Conservation (phyloP, 176 grass and related monocot species). For the Eremochloa ophiuroides region DNA sequence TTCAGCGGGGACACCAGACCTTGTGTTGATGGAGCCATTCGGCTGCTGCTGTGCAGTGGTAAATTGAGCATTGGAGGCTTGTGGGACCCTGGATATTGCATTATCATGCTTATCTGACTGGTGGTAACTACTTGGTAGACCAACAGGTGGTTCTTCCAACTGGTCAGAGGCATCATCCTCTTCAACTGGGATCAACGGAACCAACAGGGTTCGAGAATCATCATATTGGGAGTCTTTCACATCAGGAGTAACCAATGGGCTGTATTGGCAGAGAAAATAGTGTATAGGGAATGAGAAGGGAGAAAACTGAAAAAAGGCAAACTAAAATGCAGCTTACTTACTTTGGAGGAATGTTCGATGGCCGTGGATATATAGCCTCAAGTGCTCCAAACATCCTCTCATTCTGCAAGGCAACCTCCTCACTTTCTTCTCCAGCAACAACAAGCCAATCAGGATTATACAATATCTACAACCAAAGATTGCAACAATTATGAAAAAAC, state of each 20-base stretch:
- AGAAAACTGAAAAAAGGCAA: constrained; percentile 14
- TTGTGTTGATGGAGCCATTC: constrained; percentile 1
- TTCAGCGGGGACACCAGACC: constrained; percentile 16
- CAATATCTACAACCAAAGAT: constrained; percentile 51
- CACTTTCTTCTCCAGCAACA: constrained; percentile 86
- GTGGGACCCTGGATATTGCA: neutral
- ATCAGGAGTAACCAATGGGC: constrained; percentile 67
- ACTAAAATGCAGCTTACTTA: constrained; percentile 43
- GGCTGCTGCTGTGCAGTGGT: constrained; percentile 15
- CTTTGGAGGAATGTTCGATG: constrained; percentile 80
- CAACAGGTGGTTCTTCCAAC: constrained; percentile 30
- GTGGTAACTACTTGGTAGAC: constrained; percentile 27
- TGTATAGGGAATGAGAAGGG: constrained; percentile 9
- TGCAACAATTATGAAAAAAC: neutral
- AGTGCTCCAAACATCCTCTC: constrained; percentile 77
- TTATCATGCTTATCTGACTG: constrained; percentile 29
- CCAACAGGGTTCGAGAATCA: constrained; percentile 54
- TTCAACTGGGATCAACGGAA: constrained; percentile 82
- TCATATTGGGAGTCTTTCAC: constrained; percentile 49
- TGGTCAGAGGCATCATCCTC: constrained; percentile 78
- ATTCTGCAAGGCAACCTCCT: constrained; percentile 61
- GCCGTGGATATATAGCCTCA: constrained; percentile 96
- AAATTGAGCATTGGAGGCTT: constrained; percentile 20
- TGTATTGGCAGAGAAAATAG: constrained; percentile 24
- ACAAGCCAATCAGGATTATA: constrained; percentile 63